These are phyloP conservation scores for Suhomyces vadensis DNA, from an alignment of 805 yeast species.

Conservation along the genomic window DNA sequence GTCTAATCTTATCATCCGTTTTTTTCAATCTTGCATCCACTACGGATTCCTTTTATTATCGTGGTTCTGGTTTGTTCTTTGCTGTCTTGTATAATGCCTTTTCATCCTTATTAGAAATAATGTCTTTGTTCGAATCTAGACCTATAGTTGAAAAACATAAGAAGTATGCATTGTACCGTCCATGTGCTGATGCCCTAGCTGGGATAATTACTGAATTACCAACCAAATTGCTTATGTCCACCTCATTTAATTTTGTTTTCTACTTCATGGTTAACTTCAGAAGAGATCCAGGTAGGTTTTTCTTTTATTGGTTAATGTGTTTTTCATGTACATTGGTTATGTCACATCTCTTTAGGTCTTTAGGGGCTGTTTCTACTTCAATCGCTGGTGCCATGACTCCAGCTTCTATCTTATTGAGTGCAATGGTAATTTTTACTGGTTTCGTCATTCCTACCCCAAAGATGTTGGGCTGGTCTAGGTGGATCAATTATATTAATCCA, in stretches of 20 bases:
- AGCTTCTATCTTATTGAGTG: conserved; percentile 47
- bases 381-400: conserved; percentile 46
- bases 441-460: conserved; percentile 43
- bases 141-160: conserved; percentile 61
- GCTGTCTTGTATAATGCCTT: conserved; percentile 64
- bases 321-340: conserved; percentile 47
- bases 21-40: conserved; percentile 50
- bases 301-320: conserved; percentile 50
- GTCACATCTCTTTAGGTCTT: conserved; percentile 49
- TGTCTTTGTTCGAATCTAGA: conserved; percentile 54
- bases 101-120: conserved; percentile 60
- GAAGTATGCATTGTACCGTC: conserved; percentile 56
- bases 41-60: conserved; percentile 51
- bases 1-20: conserved; percentile 56
- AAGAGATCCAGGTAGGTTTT: conserved; percentile 54
- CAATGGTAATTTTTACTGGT: conserved; percentile 57
- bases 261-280: conserved; percentile 57
- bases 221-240: conserved; percentile 43
- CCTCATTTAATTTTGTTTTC: conserved; percentile 49
- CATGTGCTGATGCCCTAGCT: conserved; percentile 65
- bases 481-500: conserved; percentile 46
- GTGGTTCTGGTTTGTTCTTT: conserved; percentile 69
- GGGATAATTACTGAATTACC: conserved; percentile 61
- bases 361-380: conserved; percentile 44
- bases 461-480: conserved; percentile 60